Percentiles rank a stretch among this genome's conserved stretches.
phyloP scores from a whole-genome alignment of 1,139 yeast genomes.

The Pneumocystis canis region DNA sequence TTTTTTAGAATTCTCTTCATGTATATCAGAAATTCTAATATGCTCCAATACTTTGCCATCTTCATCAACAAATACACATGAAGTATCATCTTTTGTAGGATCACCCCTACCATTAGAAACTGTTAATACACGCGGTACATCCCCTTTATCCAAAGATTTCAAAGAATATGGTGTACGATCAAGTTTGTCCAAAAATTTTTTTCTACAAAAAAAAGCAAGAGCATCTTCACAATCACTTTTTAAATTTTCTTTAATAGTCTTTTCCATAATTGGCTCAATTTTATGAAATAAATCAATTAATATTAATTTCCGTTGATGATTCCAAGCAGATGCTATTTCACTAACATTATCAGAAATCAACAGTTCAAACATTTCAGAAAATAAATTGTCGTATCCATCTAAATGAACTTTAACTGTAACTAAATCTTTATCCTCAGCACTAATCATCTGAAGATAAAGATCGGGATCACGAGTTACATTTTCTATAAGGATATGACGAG shows the following conservation, averaged over 20 bases:
- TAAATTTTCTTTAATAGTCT: constrained; percentile 71
- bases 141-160: constrained; percentile 45
- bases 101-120: constrained; percentile 57
- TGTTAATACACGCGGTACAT: constrained; percentile 71
- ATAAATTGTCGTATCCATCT: constrained; percentile 20
- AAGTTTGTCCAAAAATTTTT: constrained; percentile 49
- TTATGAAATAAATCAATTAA: constrained; percentile 54
- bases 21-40: constrained; percentile 64
- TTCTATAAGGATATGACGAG: constrained; percentile 60
- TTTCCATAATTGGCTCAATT: constrained; percentile 51
- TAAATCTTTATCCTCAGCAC: constrained; percentile 63
- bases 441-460: constrained; percentile 71
- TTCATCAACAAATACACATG: constrained; percentile 67
- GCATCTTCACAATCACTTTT: constrained; percentile 63
- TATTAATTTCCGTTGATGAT: constrained; percentile 53
- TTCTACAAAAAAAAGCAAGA: constrained; percentile 56
- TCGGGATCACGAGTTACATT: constrained; percentile 68
- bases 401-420: constrained; percentile 34
- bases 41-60: constrained; percentile 65
- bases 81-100: constrained; percentile 65
- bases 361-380: constrained; percentile 39
- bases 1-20: constrained; percentile 41
- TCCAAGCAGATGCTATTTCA: constrained; percentile 72
- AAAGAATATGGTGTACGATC: constrained; percentile 86
- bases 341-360: constrained; percentile 70